Evolutionary conservation across 2,329 filamentous ascomycete species (phyloP).

Genomic region (Botrytis galanthina): DNA sequence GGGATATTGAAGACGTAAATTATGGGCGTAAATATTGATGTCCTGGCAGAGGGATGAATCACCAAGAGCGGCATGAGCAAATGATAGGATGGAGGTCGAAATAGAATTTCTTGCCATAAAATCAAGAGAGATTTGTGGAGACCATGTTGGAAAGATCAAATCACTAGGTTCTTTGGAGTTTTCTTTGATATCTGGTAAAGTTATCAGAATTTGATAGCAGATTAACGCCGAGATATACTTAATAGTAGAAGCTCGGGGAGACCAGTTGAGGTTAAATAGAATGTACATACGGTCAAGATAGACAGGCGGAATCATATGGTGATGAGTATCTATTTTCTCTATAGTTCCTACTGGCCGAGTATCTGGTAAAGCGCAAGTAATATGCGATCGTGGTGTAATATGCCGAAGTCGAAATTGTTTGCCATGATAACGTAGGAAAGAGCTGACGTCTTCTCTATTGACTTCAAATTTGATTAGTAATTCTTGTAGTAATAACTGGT

Average conservation of each 20-base stretch:
- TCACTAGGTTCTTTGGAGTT: background rate
- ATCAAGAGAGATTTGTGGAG: slow-evolving; percentile 5
- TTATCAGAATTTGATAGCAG: background rate
- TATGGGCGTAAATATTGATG: slow-evolving; percentile 5
- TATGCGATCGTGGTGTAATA: background rate
- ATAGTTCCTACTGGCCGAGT: background rate
- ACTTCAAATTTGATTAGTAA: background rate
- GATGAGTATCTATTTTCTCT: slow-evolving; percentile 13
- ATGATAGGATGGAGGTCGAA: slow-evolving; percentile 12
- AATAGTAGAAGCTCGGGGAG: background rate
- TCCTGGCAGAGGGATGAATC: background rate
- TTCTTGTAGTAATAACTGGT: background rate
- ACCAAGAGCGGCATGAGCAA: background rate
- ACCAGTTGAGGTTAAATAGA: too few relatives aligned
- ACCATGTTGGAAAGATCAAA: background rate
- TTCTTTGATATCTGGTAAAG: background rate
- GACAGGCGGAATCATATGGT: slow-evolving; percentile 9
- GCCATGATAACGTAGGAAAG: background rate
- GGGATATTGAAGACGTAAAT: slow-evolving; percentile 4
- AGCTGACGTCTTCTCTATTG: slow-evolving; percentile 9
- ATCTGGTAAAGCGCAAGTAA: background rate
- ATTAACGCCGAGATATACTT: background rate
- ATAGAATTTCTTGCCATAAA: slow-evolving; percentile 8
- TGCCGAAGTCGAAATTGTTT: background rate
- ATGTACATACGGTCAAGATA: slow-evolving; percentile 11